A percentile compares a stretch with the other conserved stretches of the same genome.
Conservation (phyloP, 768 basidiomycete species). For the Kwoniella dendrophila region DNA sequence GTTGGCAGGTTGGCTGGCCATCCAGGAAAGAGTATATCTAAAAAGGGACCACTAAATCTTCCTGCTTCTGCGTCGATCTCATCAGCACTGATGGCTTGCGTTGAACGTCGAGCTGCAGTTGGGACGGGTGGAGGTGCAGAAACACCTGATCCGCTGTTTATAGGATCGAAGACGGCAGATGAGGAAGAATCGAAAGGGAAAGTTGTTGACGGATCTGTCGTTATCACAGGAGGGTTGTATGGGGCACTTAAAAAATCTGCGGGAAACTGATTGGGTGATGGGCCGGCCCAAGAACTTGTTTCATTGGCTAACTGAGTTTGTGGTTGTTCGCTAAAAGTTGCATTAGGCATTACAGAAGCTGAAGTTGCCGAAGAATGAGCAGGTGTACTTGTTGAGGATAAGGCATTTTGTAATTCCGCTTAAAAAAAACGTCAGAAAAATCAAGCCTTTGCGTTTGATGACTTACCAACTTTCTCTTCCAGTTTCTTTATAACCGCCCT, state of each 20-base stretch:
- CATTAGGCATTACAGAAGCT: not conserved
- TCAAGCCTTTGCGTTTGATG: too few relatives aligned
- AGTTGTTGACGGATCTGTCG: not conserved
- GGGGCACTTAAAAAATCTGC: constrained; percentile 2
- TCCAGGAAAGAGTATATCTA: constrained; percentile 38
- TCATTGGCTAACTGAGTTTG: not conserved
- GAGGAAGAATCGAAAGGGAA: not conserved
- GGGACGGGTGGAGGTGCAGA: not conserved
- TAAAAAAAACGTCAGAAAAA: not conserved
- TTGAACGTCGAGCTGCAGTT: not conserved
- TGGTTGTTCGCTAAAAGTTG: not conserved
- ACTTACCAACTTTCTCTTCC: constrained; percentile 40
- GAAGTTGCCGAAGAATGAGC: not conserved
- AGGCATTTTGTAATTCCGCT: constrained; percentile 22
- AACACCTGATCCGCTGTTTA: not conserved
- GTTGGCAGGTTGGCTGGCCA: constrained; percentile 40
- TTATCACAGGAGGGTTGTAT: constrained; percentile 4
- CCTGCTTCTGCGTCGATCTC: constrained; percentile 33
- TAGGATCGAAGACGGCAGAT: not conserved
- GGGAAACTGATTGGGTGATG: not conserved
- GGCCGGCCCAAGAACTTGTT: constrained; percentile 7
- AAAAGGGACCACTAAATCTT: constrained; percentile 26
- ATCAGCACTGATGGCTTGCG: not conserved
- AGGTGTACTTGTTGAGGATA: not conserved
- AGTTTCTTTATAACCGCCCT: constrained; percentile 22